Conservation (phyloP, 2,329 filamentous ascomycete genomes). For the Parasarocladium wereldwijsianum region DNA sequence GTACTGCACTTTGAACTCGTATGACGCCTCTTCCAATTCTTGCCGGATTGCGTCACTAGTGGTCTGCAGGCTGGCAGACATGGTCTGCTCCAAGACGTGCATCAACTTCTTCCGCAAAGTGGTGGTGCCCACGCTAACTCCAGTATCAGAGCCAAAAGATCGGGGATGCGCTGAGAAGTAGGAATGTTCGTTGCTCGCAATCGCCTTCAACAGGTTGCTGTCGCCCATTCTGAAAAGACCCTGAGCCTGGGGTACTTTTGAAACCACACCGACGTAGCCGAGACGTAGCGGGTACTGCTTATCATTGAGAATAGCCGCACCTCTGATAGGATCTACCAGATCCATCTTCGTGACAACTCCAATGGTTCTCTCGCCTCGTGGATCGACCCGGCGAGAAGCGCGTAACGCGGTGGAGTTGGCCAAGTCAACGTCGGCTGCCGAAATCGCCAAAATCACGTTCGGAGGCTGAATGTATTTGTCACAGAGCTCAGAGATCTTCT, state of each 20-base stretch:
- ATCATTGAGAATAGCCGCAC: slow-evolving; percentile 65
- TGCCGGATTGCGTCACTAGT: slow-evolving; percentile 88
- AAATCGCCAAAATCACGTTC: slow-evolving; percentile 94
- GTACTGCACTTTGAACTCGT: slow-evolving; percentile 99
- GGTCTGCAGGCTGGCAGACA: slow-evolving; percentile 80
- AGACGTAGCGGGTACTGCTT: slow-evolving; percentile 89
- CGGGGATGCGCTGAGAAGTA: slow-evolving; percentile 75
- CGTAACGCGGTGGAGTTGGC: slow-evolving; percentile 89
- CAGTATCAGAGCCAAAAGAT: slow-evolving; percentile 61
- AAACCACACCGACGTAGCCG: slow-evolving; percentile 92
- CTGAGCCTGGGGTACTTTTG: slow-evolving; percentile 54
- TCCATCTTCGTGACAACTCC: slow-evolving; percentile 99
- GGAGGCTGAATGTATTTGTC: slow-evolving; percentile 97
- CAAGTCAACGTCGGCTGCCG: slow-evolving; percentile 90
- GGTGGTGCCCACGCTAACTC: slow-evolving; percentile 66
- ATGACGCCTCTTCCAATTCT: slow-evolving; percentile 90
- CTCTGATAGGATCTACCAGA: slow-evolving; percentile 71
- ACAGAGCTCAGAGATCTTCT: slow-evolving; percentile 89
- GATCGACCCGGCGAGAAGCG: slow-evolving; percentile 83
- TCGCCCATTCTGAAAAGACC: slow-evolving; percentile 71
- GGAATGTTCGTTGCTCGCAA: slow-evolving; percentile 74
- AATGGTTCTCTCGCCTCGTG: slow-evolving; percentile 87
- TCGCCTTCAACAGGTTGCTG: slow-evolving; percentile 64
- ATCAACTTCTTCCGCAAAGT: slow-evolving; percentile 91
- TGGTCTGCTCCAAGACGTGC: slow-evolving; percentile 91